Evolutionary conservation across 441 rosid genomes (phyloP).

Genomic region (Arabidopsis hybrid): DNA sequence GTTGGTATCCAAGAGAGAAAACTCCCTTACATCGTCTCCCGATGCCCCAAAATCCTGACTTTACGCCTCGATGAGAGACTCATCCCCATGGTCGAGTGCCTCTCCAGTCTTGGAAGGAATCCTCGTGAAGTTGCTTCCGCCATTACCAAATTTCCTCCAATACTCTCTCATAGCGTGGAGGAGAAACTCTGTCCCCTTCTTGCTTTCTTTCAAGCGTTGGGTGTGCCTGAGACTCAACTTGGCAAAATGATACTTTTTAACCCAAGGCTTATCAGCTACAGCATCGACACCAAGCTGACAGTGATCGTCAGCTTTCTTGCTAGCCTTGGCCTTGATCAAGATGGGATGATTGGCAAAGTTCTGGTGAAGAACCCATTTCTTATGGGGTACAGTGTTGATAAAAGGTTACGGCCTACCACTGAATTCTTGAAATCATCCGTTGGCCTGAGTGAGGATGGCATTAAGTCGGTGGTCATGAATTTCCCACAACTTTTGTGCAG

Average conservation of each 20-base stretch:
- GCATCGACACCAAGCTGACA: conserved; percentile 77
- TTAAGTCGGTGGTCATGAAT: conserved; percentile 66
- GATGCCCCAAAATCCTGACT: conserved; percentile 89
- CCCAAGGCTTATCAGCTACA: conserved; percentile 94
- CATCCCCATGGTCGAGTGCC: conserved; percentile 89
- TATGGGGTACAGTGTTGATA: conserved; percentile 87
- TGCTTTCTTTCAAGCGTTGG: conserved; percentile 91
- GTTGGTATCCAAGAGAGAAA: conserved; percentile 93
- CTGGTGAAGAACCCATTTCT: conserved; percentile 80
- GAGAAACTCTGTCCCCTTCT: conserved; percentile 96
- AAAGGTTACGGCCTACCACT: conserved; percentile 79
- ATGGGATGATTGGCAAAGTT: conserved; percentile 82
- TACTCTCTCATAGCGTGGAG: conserved; percentile 87
- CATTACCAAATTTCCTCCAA: conserved; percentile 83
- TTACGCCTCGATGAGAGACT: conserved; percentile 77
- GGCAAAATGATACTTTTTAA: conserved; percentile 83
- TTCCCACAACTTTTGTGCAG: conserved; percentile 86
- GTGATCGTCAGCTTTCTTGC: conserved; percentile 74
- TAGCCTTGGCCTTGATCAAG: conserved; percentile 70
- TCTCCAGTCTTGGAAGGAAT: conserved; percentile 67
- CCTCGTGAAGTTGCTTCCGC: conserved; percentile 79
- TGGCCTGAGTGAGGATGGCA: conserved; percentile 60
- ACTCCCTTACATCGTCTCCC: conserved; percentile 74
- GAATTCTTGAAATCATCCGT: conserved; percentile 70
- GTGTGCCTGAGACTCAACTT: conserved; percentile 84